Percentiles rank a stretch among this genome's conserved stretches.
Conservation (phyloP, 2,329 filamentous ascomycete species). For the Whalleya microplaca region DNA sequence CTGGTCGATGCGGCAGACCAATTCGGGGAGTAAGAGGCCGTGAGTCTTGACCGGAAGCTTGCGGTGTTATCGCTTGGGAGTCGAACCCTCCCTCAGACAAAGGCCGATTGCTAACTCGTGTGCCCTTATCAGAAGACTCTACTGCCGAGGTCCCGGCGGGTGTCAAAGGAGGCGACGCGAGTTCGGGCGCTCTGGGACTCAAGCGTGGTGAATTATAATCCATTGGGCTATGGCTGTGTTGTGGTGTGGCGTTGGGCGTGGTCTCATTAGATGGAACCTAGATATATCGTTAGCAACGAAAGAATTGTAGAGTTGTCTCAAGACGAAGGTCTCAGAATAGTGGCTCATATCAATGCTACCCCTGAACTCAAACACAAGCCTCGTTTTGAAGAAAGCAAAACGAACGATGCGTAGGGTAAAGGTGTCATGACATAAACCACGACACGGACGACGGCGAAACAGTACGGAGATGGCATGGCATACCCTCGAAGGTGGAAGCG, state of each 20-base stretch:
- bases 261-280: constrained; percentile 66
- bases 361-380: neutral
- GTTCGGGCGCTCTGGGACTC: constrained; percentile 68
- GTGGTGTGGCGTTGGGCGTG: constrained; percentile 62
- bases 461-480: constrained; percentile 55
- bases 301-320: neutral
- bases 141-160: constrained; percentile 71
- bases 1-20: constrained; percentile 46
- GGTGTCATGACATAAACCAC: neutral
- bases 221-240: constrained; percentile 68
- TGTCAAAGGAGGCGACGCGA: constrained; percentile 88
- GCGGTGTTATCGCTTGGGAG: constrained; percentile 65
- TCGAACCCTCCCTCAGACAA: constrained; percentile 33
- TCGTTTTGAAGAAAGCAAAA: constrained; percentile 1
- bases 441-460: constrained; percentile 4
- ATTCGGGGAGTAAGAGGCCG: constrained; percentile 47
- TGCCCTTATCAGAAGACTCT: constrained; percentile 37
- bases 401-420: neutral
- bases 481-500: constrained; percentile 82
- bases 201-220: constrained; percentile 67
- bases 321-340: neutral
- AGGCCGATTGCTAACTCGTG: constrained; percentile 23
- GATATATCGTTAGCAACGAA: constrained; percentile 25
- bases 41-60: constrained; percentile 64
- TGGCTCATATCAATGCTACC: neutral